Percentiles rank a stretch among this genome's conserved stretches.
phyloP scores from a whole-genome alignment of 164 flowering plant species.

The Akebia trifoliata region DNA sequence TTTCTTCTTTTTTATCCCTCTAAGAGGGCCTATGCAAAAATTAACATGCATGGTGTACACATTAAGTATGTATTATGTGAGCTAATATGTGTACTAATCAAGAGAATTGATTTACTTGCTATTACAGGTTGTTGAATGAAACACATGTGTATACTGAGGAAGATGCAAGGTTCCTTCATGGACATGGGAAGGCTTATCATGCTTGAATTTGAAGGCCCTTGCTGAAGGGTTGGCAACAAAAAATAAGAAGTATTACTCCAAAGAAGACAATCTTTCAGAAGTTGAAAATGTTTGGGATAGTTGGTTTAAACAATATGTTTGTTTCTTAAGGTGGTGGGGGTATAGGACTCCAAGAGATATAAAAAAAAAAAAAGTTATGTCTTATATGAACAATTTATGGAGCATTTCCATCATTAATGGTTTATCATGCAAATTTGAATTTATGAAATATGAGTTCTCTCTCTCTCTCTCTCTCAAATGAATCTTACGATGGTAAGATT shows the following conservation, averaged over 20 bases:
- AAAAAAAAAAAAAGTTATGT: background rate
- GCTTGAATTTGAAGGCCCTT: conserved; percentile 23
- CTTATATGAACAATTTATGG: too few species aligned
- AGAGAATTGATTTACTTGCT: background rate
- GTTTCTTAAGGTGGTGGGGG: background rate
- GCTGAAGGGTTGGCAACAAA: conserved; percentile 3
- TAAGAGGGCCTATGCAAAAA: background rate
- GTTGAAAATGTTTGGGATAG: background rate
- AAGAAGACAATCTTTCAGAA: background rate
- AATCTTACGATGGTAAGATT: too few species aligned
- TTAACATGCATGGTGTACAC: background rate
- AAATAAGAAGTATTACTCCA: background rate
- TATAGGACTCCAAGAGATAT: background rate
- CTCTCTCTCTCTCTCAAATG: too few species aligned
- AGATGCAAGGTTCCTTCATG: conserved; percentile 68
- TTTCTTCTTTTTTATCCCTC: background rate
- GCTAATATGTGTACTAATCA: background rate
- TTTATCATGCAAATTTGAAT: too few species aligned
- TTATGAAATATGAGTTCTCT: too few species aligned
- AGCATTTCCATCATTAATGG: too few species aligned
- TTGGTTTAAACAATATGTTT: background rate
- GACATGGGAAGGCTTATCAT: conserved; percentile 56
- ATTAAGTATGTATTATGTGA: background rate
- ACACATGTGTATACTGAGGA: conserved; percentile 86
- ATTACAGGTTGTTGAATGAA: conserved; percentile 66